A percentile compares a stretch with the other conserved stretches of the same genome.
These are phyloP conservation scores for Fusarium musae DNA, from an alignment of 2,329 filamentous ascomycete species.

Conservation along the genomic window DNA sequence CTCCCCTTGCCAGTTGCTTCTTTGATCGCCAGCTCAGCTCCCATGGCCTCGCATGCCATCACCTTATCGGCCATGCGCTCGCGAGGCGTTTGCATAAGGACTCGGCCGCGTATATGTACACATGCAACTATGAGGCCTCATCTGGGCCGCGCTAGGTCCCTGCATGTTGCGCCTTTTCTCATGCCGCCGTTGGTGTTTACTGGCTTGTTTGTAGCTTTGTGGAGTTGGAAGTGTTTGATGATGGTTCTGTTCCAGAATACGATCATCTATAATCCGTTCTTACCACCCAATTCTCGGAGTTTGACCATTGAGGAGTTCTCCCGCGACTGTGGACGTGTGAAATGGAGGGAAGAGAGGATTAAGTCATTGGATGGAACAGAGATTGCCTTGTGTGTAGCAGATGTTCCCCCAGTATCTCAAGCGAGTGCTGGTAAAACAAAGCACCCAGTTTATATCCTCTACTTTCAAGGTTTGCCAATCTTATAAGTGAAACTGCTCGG, in stretches of 20 bases:
- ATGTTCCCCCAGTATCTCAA: conserved; percentile 43
- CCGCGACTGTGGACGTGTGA: conserved; percentile 67
- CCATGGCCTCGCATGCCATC: conserved; percentile 41
- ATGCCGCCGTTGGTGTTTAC: conserved; percentile 74
- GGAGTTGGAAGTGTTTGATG: conserved; percentile 75
- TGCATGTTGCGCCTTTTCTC: conserved; percentile 56
- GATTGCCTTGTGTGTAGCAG: conserved; percentile 68
- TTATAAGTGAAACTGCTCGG: neutral
- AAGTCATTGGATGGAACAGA: conserved; percentile 72
- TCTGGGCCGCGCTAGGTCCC: conserved; percentile 31
- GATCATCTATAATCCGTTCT: conserved; percentile 82
- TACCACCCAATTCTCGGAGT: conserved; percentile 75
- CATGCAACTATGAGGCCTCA: conserved; percentile 13
- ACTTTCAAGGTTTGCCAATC: conserved; percentile 41
- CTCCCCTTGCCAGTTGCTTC: conserved; percentile 26
- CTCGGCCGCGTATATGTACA: conserved; percentile 21
- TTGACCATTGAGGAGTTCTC: conserved; percentile 75
- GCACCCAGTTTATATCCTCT: conserved; percentile 59
- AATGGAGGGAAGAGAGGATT: conserved; percentile 73
- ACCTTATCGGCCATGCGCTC: conserved; percentile 37
- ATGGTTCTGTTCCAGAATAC: conserved; percentile 82
- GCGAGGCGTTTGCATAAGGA: conserved; percentile 11
- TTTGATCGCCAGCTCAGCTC: conserved; percentile 12
- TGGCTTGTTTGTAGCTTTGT: conserved; percentile 73
- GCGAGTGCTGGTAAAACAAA: neutral